Percentiles rank a stretch among this genome's conserved stretches.
These are phyloP conservation scores for Byssochlamys sp. DNA, from an alignment of 2,329 filamentous ascomycete genomes.

Conservation along the genomic window DNA sequence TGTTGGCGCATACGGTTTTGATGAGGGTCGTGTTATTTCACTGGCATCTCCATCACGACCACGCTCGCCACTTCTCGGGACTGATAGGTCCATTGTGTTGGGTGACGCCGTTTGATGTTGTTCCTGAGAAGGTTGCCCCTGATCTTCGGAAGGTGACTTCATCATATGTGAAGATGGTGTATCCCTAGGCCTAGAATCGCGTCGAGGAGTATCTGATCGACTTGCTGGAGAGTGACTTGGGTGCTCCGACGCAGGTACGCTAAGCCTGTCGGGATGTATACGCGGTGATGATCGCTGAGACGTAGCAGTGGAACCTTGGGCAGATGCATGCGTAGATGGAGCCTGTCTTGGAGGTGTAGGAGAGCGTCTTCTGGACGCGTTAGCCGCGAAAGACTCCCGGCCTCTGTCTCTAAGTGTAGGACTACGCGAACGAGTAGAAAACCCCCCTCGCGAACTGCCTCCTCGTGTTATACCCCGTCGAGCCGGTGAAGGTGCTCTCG, in stretches of 20 bases:
- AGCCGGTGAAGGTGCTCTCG: constrained; percentile 38
- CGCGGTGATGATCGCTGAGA: constrained; percentile 55
- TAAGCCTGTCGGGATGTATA: constrained; percentile 45
- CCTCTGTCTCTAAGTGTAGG: constrained; percentile 44
- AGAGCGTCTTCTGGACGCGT: constrained; percentile 46
- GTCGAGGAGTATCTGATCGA: constrained; percentile 15
- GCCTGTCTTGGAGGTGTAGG: constrained; percentile 37
- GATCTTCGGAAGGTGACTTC: constrained; percentile 2
- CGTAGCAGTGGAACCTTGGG: constrained; percentile 45
- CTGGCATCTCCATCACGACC: not conserved
- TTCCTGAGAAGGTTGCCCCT: constrained; percentile 6
- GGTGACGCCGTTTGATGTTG: constrained; percentile 10
- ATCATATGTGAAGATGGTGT: constrained; percentile 7
- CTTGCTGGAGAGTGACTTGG: constrained; percentile 19
- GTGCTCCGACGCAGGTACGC: constrained; percentile 19
- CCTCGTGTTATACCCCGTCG: constrained; percentile 21
- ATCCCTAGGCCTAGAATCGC: constrained; percentile 11
- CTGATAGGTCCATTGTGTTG: constrained; percentile 9
- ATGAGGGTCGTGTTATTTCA: constrained; percentile 9
- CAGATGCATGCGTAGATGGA: constrained; percentile 42
- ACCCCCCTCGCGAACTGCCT: constrained; percentile 27
- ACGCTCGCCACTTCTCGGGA: not conserved
- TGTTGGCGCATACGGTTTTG: constrained; percentile 6
- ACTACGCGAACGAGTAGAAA: constrained; percentile 43
- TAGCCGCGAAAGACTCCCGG: constrained; percentile 38